Base-by-base conservation (phyloP, 2,329 filamentous ascomycete genomes). In the Phaeoacremonium minimum region DNA sequence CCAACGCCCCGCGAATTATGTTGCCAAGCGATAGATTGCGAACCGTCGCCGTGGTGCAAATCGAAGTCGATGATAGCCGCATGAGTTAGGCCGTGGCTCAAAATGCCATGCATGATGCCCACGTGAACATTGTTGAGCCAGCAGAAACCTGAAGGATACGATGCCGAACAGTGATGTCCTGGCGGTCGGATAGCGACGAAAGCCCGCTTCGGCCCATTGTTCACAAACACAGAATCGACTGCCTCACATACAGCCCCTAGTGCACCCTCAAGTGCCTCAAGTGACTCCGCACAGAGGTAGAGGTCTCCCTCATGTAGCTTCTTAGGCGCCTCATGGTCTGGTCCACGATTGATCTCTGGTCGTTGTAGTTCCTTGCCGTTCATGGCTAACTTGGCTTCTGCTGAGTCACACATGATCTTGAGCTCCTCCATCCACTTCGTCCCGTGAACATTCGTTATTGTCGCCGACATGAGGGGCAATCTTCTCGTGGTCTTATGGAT, bases 41-140 rank as follows among this genome's bases (percentile, higher is more conserved):
- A 97, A n/a, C 93, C 93, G 55, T 95, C 89, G 32, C 89, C 89
- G 51, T 95, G 89, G 51, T 95, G 89, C 15, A 95, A 70, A 57
- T 95, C 88, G 55, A 95, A 91, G 55, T 95, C 89, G 46, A 95
- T 80, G 43, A 95, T 97, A 9, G 88, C 93, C 0, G 90, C 91
- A 58, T 98, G 93, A 0, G 91, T 97, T 18, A 97, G 66, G 1
- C 85, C 89, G 53, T 98, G 85, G 28, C 75, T 77, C 44, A 91
- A 78, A 15, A 87, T 83, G 9, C 83, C 91, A 58, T 98, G 87
- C 58, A 94, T 86, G 46, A 98, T 95, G 1, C 91, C 93, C 15
- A 98, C 87, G 55, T 97, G 91, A 1, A 98, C 89, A 55, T 98
- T 98, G 60, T 98, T 98, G 34, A 98, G 67, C 91, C 93, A 98